These are phyloP conservation scores for Capronia epimyces DNA, from an alignment of 2,329 filamentous ascomycete species.

Conservation along the genomic window DNA sequence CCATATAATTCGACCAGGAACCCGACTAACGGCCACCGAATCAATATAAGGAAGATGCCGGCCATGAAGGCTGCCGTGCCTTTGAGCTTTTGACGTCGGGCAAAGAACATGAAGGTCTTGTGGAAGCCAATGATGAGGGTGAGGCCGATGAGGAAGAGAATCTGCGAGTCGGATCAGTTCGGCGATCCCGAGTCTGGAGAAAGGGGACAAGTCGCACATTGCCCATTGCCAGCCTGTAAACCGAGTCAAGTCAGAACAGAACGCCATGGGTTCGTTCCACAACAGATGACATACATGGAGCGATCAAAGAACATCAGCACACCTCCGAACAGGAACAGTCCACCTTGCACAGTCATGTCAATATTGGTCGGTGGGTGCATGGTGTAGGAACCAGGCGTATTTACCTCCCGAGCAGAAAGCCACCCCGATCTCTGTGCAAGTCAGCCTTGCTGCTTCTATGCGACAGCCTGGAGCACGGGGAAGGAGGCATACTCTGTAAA, in stretches of 20 bases:
- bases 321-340: constrained; percentile 89
- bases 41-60: constrained; percentile 77
- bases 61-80: constrained; percentile 82
- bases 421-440: constrained; percentile 77
- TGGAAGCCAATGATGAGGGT: constrained; percentile 89
- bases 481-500: constrained; percentile 69
- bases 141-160: constrained; percentile 94
- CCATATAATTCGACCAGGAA: constrained; percentile 90
- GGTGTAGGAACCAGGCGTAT: constrained; percentile 37
- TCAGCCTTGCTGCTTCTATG: constrained; percentile 23
- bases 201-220: constrained; percentile 55
- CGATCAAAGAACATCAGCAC: constrained; percentile 97
- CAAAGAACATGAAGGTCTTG: constrained; percentile 92
- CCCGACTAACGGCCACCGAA: constrained; percentile 85
- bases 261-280: not conserved
- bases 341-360: constrained; percentile 53
- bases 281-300: constrained; percentile 64
- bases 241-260: constrained; percentile 2
- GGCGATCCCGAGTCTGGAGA: constrained; percentile 12
- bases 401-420: constrained; percentile 96
- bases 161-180: constrained; percentile 48
- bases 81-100: constrained; percentile 83
- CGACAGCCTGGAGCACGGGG: not conserved
- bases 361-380: not conserved
- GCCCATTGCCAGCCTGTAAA: constrained; percentile 95